A percentile compares a stretch with the other conserved stretches of the same genome.
Conservation (phyloP, 2,329 filamentous ascomycete species). For the Saccharata proteae region DNA sequence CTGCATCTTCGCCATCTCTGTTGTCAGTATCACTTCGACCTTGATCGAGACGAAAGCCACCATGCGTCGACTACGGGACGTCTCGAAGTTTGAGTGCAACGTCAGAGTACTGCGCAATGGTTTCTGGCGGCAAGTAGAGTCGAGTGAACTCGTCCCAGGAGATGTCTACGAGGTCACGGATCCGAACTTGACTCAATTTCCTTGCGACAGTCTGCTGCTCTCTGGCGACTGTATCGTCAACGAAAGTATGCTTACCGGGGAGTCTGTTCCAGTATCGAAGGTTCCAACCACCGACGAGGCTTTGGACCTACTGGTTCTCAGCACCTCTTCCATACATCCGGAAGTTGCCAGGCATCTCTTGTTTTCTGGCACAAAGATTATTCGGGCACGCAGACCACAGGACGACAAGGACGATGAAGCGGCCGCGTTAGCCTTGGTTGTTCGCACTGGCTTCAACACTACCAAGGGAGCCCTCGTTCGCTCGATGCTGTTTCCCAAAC, state of each 20-base stretch:
- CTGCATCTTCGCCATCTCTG: conserved; percentile 89
- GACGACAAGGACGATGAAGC: conserved; percentile 78
- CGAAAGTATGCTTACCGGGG: conserved; percentile 95
- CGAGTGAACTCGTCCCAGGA: conserved; percentile 80
- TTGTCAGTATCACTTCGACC: conserved; percentile 81
- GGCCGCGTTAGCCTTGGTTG: conserved; percentile 80
- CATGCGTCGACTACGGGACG: conserved; percentile 79
- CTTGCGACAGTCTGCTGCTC: conserved; percentile 81
- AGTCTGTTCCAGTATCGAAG: conserved; percentile 95
- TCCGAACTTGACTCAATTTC: conserved; percentile 74
- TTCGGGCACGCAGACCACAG: conserved; percentile 78
- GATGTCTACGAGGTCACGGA: conserved; percentile 97
- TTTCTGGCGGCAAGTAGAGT: conserved; percentile 86
- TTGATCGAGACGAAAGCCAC: conserved; percentile 85
- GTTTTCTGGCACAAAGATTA: conserved; percentile 91
- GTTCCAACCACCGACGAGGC: conserved; percentile 70
- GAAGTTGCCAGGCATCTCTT: conserved; percentile 80
- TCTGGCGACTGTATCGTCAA: conserved; percentile 97
- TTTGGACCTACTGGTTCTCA: conserved; percentile 62
- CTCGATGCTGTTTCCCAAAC: conserved; percentile 97
- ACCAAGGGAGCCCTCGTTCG: conserved; percentile 92
- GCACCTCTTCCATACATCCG: conserved; percentile 69
- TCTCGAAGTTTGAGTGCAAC: conserved; percentile 91
- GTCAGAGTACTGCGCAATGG: conserved; percentile 86
- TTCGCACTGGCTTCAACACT: conserved; percentile 92